Base-by-base conservation (phyloP, 768 basidiomycete species). In the Mrakia blollopis region DNA sequence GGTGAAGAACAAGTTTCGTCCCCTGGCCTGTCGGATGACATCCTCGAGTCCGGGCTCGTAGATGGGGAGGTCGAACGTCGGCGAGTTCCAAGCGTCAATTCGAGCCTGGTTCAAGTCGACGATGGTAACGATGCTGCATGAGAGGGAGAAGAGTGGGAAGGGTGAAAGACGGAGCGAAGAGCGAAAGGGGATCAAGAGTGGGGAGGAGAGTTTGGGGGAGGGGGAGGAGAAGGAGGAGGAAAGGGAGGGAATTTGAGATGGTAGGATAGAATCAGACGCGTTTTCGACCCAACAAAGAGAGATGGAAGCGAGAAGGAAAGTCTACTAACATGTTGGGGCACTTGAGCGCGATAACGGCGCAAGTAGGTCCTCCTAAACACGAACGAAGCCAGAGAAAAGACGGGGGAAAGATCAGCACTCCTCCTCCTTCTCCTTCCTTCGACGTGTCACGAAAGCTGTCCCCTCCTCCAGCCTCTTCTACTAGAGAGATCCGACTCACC, bases 11-110 rank as follows among this genome's bases (percentile, higher is more conserved):
- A 99, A 89, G 85, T 99, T 99, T 84, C 90, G 90, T 39, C 94
- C 96, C 67, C 97, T 90, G 54, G 92, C 90, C 80, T 88, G 83
- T 82, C 90, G 90, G 80, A 99, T 92, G 80, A 98, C 93, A 44
- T 91, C 93, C 78, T 89, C 93, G 14, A 99, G 89, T 67, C 97
- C 96, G 8, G 97, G 97, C 83, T 99, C 97, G 84, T 97, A 99
- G 84, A 99, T 99, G 71, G 97, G 97, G 28, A 99, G 86, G 50
- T 87, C 85, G 84, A 89, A 94, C 83, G 93, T 88, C 69, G 89
- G 84, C 77, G 84, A 85, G 86, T 99, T 99, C 97, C 97, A 99
- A 25, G 95, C 96, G 83, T 93, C 92, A 84, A 99, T 89, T 78
- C 97, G 91, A 77, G 90, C 87, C 83, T 94, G 87, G 88, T 98